These are phyloP conservation scores for Pythium diclinum DNA, from an alignment of 352 stramenopile species.

Conservation along the genomic window DNA sequence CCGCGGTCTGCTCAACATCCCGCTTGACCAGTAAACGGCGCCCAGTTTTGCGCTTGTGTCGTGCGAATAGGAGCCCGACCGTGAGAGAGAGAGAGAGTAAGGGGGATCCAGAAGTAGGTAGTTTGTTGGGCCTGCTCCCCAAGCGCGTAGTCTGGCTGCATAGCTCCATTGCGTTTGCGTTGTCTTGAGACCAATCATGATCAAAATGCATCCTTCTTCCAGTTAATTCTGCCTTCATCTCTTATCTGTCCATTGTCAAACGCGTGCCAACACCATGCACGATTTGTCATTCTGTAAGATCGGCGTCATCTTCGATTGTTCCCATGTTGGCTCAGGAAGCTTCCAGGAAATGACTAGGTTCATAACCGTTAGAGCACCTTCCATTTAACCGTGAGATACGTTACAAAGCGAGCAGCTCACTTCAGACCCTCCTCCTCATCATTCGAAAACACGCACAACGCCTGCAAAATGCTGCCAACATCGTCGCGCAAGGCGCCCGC, in stretches of 20 bases:
- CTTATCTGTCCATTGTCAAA: no score
- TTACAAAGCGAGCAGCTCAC: constrained; percentile 9
- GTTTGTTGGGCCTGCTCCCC: neutral
- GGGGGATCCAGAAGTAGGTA: constrained; percentile 9
- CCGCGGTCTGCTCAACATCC: constrained; percentile 91
- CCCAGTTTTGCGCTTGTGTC: constrained; percentile 18
- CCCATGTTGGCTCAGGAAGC: neutral
- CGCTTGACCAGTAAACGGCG: constrained; percentile 32
- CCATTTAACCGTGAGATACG: neutral
- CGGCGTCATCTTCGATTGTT: neutral
- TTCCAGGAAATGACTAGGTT: neutral
- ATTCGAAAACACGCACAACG: constrained; percentile 8
- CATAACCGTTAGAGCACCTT: neutral
- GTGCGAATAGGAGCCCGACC: constrained; percentile 1
- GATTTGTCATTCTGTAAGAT: no score
- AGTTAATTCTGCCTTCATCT: neutral
- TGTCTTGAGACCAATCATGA: constrained; percentile 2
- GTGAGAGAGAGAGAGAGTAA: neutral
- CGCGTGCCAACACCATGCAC: no score
- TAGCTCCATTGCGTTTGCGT: neutral
- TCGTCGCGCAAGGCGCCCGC: constrained; percentile 26
- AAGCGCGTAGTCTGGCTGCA: constrained; percentile 8
- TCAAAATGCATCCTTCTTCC: neutral
- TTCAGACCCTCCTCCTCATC: neutral
- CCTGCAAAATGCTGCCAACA: constrained; percentile 27